Evolutionary conservation across 371 early-diverging fungal genomes (phyloP), one percentile per base, ranked within the genome.

Genomic region (Quaeritorhiza haematococci): DNA sequence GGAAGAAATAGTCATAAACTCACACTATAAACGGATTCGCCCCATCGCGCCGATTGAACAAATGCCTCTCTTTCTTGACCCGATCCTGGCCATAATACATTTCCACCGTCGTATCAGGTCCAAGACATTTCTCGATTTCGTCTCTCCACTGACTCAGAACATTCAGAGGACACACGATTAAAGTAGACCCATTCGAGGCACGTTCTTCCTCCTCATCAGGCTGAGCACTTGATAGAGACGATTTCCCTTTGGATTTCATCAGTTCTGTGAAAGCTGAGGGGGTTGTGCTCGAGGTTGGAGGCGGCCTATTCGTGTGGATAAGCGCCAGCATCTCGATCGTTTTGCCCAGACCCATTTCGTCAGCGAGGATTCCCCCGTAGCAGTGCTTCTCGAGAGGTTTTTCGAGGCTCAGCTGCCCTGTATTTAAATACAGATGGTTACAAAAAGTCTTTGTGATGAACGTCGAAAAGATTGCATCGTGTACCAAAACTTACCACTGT

Each of bases 101-200:
- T 6, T 75, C 74, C 0, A 79, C 80, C 7, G 27, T 45, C 0
- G 72, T 64, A 0, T 67, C 70, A 0, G 68, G 66, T 0, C 72
- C 61, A 0, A 85, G 82, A 1, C 76, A 77, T 33, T 75, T 66
- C 17, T 66, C 38, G 0, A 79, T 66, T 65, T 90, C 88, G 49
- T 84, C 83, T 24, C 80, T 68, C 90, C 90, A 90, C 45, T 89
- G 88, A 0, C 84, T 76, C 2, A 89, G 49, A 8, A 89, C 61
- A 7, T 84, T 78, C 74, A 87, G 73, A 0, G 90, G 90, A 44
- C 86, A 87, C 0, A 90, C 72, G 23, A 90, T 73, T 33, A 84
- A 63, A 13, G 80, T 84, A 33, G 65, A 56, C 44, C 35, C 21
- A 46, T n/a, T n/a, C n/a, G n/a, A n/a, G n/a, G n/a, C n/a, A n/a